Evolutionary conservation across 495 filamentous ascomycete genomes (phyloP).

Genomic region (Coniosporium apollinis): DNA sequence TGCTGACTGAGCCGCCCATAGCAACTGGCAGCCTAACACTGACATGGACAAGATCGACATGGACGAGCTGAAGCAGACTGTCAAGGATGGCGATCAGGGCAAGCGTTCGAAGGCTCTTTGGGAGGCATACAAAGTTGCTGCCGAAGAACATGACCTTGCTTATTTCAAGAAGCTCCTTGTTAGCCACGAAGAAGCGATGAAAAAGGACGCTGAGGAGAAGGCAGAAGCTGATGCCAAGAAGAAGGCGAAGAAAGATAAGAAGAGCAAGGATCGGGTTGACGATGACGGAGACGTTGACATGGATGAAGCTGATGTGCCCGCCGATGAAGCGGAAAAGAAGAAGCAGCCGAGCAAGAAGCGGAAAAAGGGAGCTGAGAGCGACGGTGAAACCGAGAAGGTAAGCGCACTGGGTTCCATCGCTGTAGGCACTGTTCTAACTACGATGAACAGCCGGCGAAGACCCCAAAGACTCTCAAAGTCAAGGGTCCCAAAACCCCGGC

Average conservation of each 20-base stretch:
- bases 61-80: conserved; percentile 42
- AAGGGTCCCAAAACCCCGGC: conserved; percentile 33
- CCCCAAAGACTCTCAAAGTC: conserved; percentile 51
- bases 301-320: conserved; percentile 44
- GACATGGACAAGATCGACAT: conserved; percentile 58
- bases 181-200: conserved; percentile 39
- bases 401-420: conserved; percentile 4
- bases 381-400: conserved; percentile 54
- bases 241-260: conserved; percentile 14
- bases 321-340: conserved; percentile 38
- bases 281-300: conserved; percentile 61
- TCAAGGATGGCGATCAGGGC: conserved; percentile 33
- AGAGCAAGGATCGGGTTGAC: conserved; percentile 31
- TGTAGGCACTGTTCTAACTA: background rate
- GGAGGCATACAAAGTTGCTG: conserved; percentile 54
- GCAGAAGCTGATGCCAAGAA: conserved; percentile 19
- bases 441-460: conserved; percentile 31
- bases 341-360: conserved; percentile 45
- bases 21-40: conserved; percentile 71
- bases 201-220: conserved; percentile 43
- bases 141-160: conserved; percentile 49
- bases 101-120: conserved; percentile 57
- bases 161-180: conserved; percentile 62
- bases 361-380: conserved; percentile 48
- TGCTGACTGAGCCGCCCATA: too few relatives aligned